Evolutionary conservation across 441 rosid species (phyloP).

Genomic region (Populus hybrid): DNA sequence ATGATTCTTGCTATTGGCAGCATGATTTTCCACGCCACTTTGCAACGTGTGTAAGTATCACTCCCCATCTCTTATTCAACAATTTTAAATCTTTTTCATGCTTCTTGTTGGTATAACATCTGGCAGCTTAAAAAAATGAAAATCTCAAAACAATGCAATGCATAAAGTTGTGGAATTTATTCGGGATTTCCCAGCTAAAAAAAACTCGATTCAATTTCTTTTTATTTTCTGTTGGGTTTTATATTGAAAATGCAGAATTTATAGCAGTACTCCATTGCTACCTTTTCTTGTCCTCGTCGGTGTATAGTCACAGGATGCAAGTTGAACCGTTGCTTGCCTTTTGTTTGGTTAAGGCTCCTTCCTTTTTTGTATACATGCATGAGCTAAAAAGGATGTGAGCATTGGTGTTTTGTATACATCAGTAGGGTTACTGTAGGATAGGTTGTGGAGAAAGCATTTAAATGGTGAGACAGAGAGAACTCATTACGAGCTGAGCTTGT

Average conservation of each 20-base stretch:
- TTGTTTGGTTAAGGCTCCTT: not conserved
- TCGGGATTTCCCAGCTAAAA: not conserved
- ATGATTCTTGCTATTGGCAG: conserved; percentile 87
- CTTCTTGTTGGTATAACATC: not conserved
- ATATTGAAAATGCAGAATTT: not conserved
- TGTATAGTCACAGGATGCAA: too few relatives aligned
- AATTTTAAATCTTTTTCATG: not conserved
- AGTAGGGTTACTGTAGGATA: too few relatives aligned
- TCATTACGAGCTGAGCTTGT: not conserved
- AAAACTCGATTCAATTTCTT: not conserved
- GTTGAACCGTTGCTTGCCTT: not conserved
- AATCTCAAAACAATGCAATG: not conserved
- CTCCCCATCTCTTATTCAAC: not conserved
- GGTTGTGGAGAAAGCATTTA: too few relatives aligned
- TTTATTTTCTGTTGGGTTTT: not conserved
- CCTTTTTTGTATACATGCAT: too few relatives aligned
- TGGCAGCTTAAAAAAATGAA: not conserved
- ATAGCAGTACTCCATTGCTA: not conserved
- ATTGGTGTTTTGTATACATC: not conserved
- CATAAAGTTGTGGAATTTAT: not conserved
- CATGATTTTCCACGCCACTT: conserved; percentile 84
- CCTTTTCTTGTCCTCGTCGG: not conserved
- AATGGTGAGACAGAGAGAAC: not conserved
- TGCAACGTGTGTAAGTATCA: conserved; percentile 66
- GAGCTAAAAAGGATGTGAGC: not conserved